Percentiles rank a stretch among this genome's conserved stretches.
These are phyloP conservation scores for Dendrocalamus sinicus DNA, from an alignment of 176 grass and related monocot genomes.

Conservation along the genomic window DNA sequence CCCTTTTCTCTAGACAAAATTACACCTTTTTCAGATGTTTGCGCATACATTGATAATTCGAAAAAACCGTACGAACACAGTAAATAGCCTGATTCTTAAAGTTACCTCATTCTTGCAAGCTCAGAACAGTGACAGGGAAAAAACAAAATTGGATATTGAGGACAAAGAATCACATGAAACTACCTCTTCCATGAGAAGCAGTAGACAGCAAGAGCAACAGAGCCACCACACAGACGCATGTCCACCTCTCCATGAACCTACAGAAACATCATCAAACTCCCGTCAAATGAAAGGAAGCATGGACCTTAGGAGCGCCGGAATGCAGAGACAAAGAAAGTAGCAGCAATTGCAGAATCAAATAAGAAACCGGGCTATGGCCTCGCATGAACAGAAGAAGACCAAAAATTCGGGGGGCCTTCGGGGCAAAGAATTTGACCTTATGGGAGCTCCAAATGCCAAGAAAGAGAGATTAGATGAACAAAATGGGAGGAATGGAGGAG, in stretches of 20 bases:
- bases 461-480: neutral
- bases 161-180: neutral
- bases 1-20: neutral
- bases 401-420: neutral
- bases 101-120: neutral
- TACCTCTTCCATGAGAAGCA: slow-evolving; percentile 39
- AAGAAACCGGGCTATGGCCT: neutral
- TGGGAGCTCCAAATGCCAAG: neutral
- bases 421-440: slow-evolving; percentile 28
- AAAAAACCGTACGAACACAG: neutral
- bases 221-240: neutral
- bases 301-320: slow-evolving; percentile 12
- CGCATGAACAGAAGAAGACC: neutral
- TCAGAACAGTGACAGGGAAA: neutral
- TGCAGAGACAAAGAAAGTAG: neutral
- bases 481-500: neutral
- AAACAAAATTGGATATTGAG: neutral
- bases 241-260: slow-evolving; percentile 51
- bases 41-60: neutral
- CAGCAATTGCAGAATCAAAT: slow-evolving; percentile 7
- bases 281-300: neutral
- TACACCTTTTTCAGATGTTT: neutral
- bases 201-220: slow-evolving; percentile 39
- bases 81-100: neutral
- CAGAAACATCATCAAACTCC: neutral